Conservation (phyloP, 225 moss, liverwort and hornwort species). For the Lunularia cruciata region DNA sequence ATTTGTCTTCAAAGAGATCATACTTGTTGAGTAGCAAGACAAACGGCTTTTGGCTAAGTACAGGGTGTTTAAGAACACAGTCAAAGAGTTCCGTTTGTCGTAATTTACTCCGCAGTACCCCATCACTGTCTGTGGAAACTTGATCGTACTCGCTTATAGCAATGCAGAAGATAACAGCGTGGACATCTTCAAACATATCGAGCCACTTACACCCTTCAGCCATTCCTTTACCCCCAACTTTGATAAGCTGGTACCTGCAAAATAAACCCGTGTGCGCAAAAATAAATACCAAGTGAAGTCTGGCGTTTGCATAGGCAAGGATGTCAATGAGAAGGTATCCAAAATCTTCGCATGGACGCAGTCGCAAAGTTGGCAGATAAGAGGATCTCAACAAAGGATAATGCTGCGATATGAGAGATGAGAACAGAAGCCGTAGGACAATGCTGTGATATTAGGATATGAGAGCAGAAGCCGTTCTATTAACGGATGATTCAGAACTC, state of each 20-base stretch:
- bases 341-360: no score
- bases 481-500: no score
- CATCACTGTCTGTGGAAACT: conserved; percentile 53
- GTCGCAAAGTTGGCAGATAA: no score
- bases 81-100: conserved; percentile 94
- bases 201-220: conserved; percentile 93
- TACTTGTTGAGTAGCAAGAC: conserved; percentile 87
- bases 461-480: no score
- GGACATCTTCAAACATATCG: conserved; percentile 96
- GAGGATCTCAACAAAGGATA: no score
- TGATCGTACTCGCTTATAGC: conserved; percentile 85
- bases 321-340: no score
- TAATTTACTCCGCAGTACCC: conserved; percentile 60
- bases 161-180: conserved; percentile 89
- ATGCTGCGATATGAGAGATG: no score
- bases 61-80: conserved; percentile 75
- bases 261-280: no score
- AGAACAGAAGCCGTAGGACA: no score
- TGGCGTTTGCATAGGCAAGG: no score
- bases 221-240: conserved; percentile 93
- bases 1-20: conserved; percentile 87
- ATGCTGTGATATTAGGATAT: no score
- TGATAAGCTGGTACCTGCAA: conserved; percentile 90
- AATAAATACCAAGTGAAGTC: no score
- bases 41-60: conserved; percentile 80